Evolutionary conservation across 768 basidiomycete species (phyloP), one percentile per base, ranked within the genome.

Genomic region (Leccinum incarnatum): DNA sequence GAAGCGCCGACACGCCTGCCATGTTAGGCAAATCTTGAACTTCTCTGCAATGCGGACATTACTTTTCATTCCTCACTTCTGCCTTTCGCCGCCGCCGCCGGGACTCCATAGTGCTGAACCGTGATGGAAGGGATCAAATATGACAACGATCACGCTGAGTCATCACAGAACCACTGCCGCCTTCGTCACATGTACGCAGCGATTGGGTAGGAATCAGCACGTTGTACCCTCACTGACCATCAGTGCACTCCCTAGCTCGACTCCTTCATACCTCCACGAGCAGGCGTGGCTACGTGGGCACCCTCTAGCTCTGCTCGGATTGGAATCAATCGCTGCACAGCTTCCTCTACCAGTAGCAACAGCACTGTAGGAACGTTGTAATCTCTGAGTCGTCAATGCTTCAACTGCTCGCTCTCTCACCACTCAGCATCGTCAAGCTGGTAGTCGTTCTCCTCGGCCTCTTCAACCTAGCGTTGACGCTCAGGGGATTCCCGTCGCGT

Each of bases 371-470:
- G 11, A 14, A 46, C 45, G n/a, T 19, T 42, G 40, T 19, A 5
- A 5, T 23, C 15, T 36, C 36, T 14, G 1, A 36, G 11, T 17
- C 15, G 2, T 17, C 36, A n/a, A 52, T 52, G 56, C 11, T 52
- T 19, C 11, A 25, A 40, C 7, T n/a, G 6, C n/a, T 14, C 27
- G 17, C 51, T 10, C 37, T 59, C 37, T 54, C 64, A 3, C 4
- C 68, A 14, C 60, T 68, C 46, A 59, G 53, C n/a, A 3, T 68
- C 53, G 55, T 69, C 34, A 69, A 69, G 50, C 45, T 69, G 17
- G 42, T 40, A 12, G 65, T 62, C 25, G 2, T 69, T 1, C 23
- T 67, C 4, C 67, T 68, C 10, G 68, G 67, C 40, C 2, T 59
- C 19, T 54, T 67, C 51, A 68, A 70, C 48, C 34, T 67, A 40